These are phyloP conservation scores for Ceratocystis variospora DNA, from an alignment of 2,329 filamentous ascomycete species.

Conservation along the genomic window DNA sequence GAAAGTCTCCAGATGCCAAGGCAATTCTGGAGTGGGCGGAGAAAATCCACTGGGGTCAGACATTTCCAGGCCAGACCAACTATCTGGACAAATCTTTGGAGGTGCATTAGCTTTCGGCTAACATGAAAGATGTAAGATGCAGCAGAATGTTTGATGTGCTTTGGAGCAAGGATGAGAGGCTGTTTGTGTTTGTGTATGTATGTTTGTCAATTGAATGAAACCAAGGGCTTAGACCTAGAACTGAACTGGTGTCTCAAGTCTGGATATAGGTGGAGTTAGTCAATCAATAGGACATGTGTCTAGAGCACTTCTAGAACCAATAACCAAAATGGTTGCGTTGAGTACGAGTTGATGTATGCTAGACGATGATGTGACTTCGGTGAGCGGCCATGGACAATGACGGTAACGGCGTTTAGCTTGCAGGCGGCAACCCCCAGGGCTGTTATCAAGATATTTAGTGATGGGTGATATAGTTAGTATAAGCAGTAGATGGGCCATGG, in stretches of 20 bases:
- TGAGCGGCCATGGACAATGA: no score
- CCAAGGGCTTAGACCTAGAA: not conserved
- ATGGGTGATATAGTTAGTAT: no score
- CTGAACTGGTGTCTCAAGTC: not conserved
- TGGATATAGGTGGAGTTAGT: not conserved
- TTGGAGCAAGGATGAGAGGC: not conserved
- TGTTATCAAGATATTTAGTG: no score
- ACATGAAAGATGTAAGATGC: not conserved
- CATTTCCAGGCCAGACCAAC: slow-evolving; percentile 7
- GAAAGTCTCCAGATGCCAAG: slow-evolving; percentile 6
- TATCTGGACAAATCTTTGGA: slow-evolving; percentile 9
- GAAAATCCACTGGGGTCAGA: slow-evolving; percentile 14
- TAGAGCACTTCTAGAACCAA: not conserved
- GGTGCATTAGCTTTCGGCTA: not conserved
- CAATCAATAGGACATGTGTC: not conserved
- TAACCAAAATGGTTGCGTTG: not conserved
- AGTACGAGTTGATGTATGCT: no score
- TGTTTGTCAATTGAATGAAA: not conserved
- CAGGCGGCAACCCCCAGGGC: no score
- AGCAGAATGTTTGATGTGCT: not conserved
- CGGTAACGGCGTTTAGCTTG: no score
- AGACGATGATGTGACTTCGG: no score
- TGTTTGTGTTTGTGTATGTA: not conserved
- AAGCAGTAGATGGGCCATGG: no score
- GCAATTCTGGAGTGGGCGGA: slow-evolving; percentile 12